Conservation (phyloP, 2,329 filamentous ascomycete species). For the Cladobotryum mycophilum region DNA sequence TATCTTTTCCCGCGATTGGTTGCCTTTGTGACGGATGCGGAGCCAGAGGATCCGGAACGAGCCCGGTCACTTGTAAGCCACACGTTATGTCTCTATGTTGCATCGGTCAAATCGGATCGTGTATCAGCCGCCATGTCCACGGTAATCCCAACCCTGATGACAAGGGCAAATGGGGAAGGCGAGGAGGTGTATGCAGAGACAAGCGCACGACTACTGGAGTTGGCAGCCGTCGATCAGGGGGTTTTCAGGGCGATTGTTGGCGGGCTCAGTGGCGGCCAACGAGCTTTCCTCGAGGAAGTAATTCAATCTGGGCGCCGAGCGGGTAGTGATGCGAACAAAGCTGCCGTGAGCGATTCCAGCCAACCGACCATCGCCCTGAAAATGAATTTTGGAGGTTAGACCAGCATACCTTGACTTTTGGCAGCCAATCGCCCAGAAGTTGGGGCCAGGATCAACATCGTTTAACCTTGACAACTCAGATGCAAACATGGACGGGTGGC, state of each 20-base stretch:
- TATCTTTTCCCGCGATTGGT: constrained; percentile 71
- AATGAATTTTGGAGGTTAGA: constrained; percentile 72
- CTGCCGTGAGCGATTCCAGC: constrained; percentile 37
- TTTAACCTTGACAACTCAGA: not conserved
- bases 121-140: constrained; percentile 62
- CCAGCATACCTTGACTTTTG: not conserved
- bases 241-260: constrained; percentile 70
- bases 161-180: constrained; percentile 61
- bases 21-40: constrained; percentile 63
- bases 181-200: constrained; percentile 62
- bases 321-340: constrained; percentile 34
- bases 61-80: constrained; percentile 66
- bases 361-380: constrained; percentile 86
- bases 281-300: constrained; percentile 73
- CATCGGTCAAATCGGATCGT: constrained; percentile 38
- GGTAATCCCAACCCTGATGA: constrained; percentile 69
- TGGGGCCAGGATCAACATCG: not conserved
- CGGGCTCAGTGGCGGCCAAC: constrained; percentile 63
- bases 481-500: not conserved
- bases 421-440: not conserved
- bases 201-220: constrained; percentile 68
- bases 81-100: constrained; percentile 68
- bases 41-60: constrained; percentile 72
- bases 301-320: constrained; percentile 57
- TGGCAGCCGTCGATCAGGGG: constrained; percentile 67